A percentile compares a stretch with the other conserved stretches of the same genome.
Conservation (phyloP, 352 stramenopile genomes). For the Phytopythium litorale region DNA sequence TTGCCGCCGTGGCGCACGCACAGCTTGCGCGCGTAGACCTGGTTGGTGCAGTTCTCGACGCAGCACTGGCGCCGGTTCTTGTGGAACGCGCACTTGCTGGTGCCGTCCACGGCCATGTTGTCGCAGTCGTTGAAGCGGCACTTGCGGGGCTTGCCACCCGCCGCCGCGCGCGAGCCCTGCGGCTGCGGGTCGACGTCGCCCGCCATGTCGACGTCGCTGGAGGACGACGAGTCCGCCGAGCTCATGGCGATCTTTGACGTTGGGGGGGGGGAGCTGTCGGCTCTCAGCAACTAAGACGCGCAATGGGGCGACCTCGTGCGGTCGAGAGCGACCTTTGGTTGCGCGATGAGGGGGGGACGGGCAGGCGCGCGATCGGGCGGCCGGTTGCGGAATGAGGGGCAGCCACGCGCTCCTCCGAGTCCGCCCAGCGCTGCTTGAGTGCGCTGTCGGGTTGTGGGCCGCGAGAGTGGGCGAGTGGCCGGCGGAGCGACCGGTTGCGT, state of each 20-base stretch:
- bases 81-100: conserved; percentile 77
- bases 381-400: conserved; percentile 7
- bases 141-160: conserved; percentile 42
- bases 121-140: conserved; percentile 83
- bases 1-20: conserved; percentile 80
- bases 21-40: conserved; percentile 79
- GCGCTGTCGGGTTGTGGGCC: conserved; percentile 5
- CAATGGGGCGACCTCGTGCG: conserved; percentile 25
- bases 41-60: conserved; percentile 79
- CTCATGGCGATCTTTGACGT: conserved; percentile 17
- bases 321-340: background rate
- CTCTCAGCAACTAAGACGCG: conserved; percentile 2
- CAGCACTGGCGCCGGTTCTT: conserved; percentile 81
- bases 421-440: no score
- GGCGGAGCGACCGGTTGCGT: conserved; percentile 18
- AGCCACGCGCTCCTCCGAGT: background rate
- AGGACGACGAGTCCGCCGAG: conserved; percentile 9
- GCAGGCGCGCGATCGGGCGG: background rate
- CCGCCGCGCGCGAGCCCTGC: conserved; percentile 5
- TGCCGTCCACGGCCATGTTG: conserved; percentile 66
- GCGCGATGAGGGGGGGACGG: background rate
- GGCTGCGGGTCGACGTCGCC: conserved; percentile 6
- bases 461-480: conserved; percentile 1
- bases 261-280: background rate
- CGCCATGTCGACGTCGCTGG: conserved; percentile 17